Conservation (phyloP, 768 basidiomycete species). For the Suillus subluteus region DNA sequence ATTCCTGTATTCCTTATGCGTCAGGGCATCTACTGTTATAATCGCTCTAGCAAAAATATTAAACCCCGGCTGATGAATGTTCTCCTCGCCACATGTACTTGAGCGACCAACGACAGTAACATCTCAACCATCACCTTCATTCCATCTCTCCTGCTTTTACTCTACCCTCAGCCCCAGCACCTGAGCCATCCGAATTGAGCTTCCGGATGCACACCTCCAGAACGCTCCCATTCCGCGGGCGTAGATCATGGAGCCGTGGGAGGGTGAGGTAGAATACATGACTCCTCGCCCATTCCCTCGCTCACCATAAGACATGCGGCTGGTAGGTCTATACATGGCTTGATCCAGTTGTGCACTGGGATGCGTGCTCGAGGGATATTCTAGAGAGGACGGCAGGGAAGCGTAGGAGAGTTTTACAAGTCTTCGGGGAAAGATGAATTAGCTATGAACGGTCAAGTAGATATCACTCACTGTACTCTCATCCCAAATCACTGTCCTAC, state of each 20-base stretch:
- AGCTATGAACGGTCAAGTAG: not conserved
- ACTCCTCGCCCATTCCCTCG: conserved; percentile 13
- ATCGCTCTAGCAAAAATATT: too few relatives aligned
- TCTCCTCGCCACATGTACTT: too few relatives aligned
- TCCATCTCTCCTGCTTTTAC: not conserved
- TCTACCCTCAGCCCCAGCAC: too few relatives aligned
- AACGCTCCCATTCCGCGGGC: too few relatives aligned
- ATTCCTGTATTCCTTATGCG: too few relatives aligned
- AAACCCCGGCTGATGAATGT: too few relatives aligned
- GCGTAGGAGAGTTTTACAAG: conserved; percentile 38
- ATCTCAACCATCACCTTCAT: too few relatives aligned
- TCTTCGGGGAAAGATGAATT: not conserved
- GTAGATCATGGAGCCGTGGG: not conserved
- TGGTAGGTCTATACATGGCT: conserved; percentile 59
- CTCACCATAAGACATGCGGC: conserved; percentile 46
- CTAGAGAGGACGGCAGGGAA: not conserved
- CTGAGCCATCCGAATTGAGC: too few relatives aligned
- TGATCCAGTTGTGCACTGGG: conserved; percentile 43
- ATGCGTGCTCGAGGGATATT: conserved; percentile 44
- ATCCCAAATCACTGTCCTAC: conserved; percentile 48
- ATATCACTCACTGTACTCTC: conserved; percentile 46
- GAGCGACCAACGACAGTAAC: too few relatives aligned
- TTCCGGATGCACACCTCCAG: too few relatives aligned
- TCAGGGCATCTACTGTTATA: too few relatives aligned
- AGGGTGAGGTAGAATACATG: not conserved